Base-by-base conservation (phyloP, 2,329 filamentous ascomycete species). In the Diaporthe destruens region DNA sequence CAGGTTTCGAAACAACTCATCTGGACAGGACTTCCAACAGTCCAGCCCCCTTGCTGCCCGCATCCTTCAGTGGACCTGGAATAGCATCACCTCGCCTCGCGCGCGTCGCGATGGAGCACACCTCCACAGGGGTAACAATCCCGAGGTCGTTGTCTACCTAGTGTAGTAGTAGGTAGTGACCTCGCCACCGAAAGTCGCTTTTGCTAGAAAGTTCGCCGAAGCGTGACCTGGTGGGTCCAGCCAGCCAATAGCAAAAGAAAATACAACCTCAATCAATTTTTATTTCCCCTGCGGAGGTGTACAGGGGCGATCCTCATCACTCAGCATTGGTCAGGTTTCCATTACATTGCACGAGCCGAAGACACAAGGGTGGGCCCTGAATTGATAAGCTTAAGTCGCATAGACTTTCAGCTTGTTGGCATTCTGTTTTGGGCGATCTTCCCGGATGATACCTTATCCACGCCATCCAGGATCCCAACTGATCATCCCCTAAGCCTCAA, bases 321-420 rank as follows among this genome's bases (percentile, higher is more conserved):
- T 53, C 32, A 36, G 61, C 61, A 51, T 51, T 65, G 44, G 61
- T 39, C 61, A 51, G 29, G 44, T 65, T 51, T 65, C 61, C 44
- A 6, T 32, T 53, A 51, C 36, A 51, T 65, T 65, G 44, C 61
- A 39, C 44, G 29, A 23, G 29, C 25, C 32, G 23, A 51, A 20
- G 9, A 12, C 6, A 25, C 39, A 42, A 42, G 3, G 9, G 44
- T 36, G 44, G 61, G 44, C 25, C 36, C 34, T n/a, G 7, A 29
- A 65, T 51, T 32, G 61, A 65, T 65, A 65, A 65, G 44, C 61
- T 65, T 65, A 65, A 51, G 61, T 65, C 44, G 51, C 61, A 65
- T 65, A 65, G 49, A 51, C 61, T 65, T 65, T 44, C 44, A 51
- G 29, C 36, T 65, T 65, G 61, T 44, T 51, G 61, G 61, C 32